These are phyloP conservation scores for Symmetrospora coprosmae DNA, from an alignment of 768 basidiomycete species.

Conservation along the genomic window DNA sequence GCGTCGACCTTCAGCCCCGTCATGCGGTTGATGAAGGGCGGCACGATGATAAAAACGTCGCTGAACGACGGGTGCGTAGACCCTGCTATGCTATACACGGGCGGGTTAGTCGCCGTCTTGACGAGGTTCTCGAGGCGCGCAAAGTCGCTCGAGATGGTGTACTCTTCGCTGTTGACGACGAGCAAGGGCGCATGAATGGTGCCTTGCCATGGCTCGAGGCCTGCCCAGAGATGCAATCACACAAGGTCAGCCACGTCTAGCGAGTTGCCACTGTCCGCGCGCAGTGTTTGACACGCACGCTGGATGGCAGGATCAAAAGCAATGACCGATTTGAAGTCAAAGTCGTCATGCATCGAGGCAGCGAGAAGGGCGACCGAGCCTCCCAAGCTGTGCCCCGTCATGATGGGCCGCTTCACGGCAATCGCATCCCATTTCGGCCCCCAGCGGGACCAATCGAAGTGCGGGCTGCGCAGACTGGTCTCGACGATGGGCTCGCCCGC, in stretches of 20 bases:
- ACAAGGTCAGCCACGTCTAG: background rate
- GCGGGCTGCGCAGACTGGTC: conserved; percentile 43
- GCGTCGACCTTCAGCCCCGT: conserved; percentile 13
- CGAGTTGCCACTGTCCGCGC: background rate
- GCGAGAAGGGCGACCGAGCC: conserved; percentile 18
- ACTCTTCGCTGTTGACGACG: conserved; percentile 38
- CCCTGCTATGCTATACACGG: conserved; percentile 23
- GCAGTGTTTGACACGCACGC: conserved; percentile 7
- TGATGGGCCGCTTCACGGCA: conserved; percentile 6
- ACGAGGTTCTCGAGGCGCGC: background rate
- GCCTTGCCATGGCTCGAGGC: conserved; percentile 17
- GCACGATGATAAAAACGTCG: conserved; percentile 28
- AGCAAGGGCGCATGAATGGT: conserved; percentile 32
- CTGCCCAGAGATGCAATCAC: background rate
- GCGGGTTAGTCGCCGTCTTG: background rate
- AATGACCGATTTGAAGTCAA: conserved; percentile 1
- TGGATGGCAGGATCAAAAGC: conserved; percentile 19
- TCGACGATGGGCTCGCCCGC: conserved; percentile 37
- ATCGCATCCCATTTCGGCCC: conserved; percentile 30
- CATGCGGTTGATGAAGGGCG: conserved; percentile 19
- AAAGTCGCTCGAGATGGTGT: conserved; percentile 16
- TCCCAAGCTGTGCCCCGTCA: conserved; percentile 22
- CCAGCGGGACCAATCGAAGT: conserved; percentile 38
- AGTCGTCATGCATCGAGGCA: background rate
- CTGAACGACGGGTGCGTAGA: conserved; percentile 31